Percentiles rank a stretch among this genome's conserved stretches.
These are phyloP conservation scores for Ajuga reptans DNA, from an alignment of 305 asterid genomes.

Conservation along the genomic window DNA sequence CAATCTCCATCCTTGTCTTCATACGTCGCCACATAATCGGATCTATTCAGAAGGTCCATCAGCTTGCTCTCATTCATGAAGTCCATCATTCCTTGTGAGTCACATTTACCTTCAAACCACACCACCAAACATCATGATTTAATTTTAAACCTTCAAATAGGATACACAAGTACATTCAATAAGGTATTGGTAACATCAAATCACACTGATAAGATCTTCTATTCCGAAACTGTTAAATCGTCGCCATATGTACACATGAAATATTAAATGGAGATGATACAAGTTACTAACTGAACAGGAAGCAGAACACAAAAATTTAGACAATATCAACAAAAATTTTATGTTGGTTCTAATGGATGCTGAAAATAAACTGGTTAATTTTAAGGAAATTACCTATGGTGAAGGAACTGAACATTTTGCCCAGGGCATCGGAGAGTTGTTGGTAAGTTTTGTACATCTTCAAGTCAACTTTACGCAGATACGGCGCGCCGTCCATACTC, in stretches of 20 bases:
- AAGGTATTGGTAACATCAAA: neutral
- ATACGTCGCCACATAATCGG: slow-evolving; percentile 50
- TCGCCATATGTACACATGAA: neutral
- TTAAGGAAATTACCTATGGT: slow-evolving; percentile 32
- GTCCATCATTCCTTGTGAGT: slow-evolving; percentile 46
- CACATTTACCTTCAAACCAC: slow-evolving; percentile 38
- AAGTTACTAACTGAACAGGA: too few species aligned
- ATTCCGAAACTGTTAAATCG: neutral
- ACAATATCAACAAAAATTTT: too few species aligned
- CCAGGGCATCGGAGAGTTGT: slow-evolving; percentile 53
- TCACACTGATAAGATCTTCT: neutral
- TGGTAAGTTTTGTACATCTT: slow-evolving; percentile 54
- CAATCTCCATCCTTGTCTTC: slow-evolving; percentile 61
- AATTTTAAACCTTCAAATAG: too few species aligned
- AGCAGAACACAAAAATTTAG: too few species aligned
- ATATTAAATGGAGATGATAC: too few species aligned
- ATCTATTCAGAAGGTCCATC: slow-evolving; percentile 46
- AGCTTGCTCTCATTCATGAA: slow-evolving; percentile 52
- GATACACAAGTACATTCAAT: neutral
- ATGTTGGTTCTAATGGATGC: neutral
- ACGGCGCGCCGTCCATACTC: slow-evolving; percentile 88
- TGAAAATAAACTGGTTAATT: neutral
- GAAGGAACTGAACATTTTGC: slow-evolving; percentile 63
- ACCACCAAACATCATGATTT: neutral
- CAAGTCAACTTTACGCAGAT: slow-evolving; percentile 67